These are phyloP conservation scores for Suillus americanus DNA, from an alignment of 768 basidiomycete genomes.

Conservation along the genomic window DNA sequence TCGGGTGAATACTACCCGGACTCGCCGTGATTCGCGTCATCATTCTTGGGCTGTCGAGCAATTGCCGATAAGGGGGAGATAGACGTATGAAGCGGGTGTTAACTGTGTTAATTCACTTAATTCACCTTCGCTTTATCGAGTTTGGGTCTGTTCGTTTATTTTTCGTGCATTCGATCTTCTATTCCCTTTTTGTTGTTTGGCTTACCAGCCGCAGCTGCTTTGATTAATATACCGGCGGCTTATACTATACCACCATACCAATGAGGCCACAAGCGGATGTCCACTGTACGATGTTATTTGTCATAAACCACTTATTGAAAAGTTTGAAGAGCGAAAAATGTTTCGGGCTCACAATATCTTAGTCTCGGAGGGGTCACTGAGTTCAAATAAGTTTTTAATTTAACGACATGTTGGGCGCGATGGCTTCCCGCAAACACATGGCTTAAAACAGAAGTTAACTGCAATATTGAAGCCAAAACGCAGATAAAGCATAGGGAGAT, in stretches of 20 bases:
- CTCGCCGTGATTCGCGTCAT: conserved; percentile 3
- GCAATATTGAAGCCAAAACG: background rate
- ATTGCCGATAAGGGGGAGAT: conserved; percentile 3
- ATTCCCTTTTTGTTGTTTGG: conserved; percentile 1
- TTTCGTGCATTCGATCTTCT: background rate
- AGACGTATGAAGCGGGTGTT: background rate
- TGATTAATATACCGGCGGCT: background rate
- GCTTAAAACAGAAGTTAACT: background rate
- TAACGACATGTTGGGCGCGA: background rate
- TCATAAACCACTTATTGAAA: background rate
- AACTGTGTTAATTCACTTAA: background rate
- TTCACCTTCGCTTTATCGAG: background rate
- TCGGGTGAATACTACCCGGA: background rate
- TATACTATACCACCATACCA: background rate
- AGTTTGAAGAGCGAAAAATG: background rate
- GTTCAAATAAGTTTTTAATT: background rate
- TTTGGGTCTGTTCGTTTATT: background rate
- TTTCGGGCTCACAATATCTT: background rate
- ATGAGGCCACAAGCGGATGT: background rate
- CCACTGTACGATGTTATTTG: background rate
- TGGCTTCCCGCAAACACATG: background rate
- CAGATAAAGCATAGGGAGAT: background rate
- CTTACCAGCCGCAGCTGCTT: background rate
- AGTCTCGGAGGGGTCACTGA: background rate
- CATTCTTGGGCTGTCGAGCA: background rate